These are phyloP conservation scores for Vitis rupestris DNA, from an alignment of 164 flowering plant species.

Conservation along the genomic window DNA sequence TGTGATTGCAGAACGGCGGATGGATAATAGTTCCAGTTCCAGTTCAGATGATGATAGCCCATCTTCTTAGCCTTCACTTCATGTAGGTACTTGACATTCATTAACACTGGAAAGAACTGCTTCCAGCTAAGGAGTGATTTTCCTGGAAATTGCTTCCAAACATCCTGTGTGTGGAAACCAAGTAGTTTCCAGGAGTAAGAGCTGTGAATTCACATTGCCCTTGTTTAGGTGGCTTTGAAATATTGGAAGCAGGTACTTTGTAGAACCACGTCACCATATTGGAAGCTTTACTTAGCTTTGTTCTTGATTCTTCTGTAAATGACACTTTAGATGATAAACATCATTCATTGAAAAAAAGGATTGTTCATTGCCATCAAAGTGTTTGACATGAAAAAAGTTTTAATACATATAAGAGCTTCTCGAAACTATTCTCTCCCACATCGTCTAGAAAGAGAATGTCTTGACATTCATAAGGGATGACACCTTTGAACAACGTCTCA, in stretches of 20 bases:
- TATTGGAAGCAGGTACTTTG: background rate
- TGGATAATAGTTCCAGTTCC: conserved; percentile 24
- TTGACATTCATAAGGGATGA: too few species aligned
- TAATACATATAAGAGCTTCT: too few species aligned
- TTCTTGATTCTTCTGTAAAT: background rate
- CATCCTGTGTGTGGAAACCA: background rate
- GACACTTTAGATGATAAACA: background rate
- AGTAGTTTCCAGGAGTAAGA: background rate
- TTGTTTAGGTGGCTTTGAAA: background rate
- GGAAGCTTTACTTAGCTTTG: background rate
- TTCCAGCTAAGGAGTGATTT: background rate
- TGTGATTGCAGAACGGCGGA: conserved; percentile 42
- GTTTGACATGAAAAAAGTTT: too few species aligned
- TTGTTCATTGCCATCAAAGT: too few species aligned
- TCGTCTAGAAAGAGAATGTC: too few species aligned
- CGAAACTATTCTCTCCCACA: too few species aligned
- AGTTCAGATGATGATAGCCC: conserved; percentile 53
- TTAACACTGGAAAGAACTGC: background rate
- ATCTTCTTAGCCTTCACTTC: conserved; percentile 20
- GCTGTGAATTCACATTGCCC: background rate
- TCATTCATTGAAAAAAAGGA: too few species aligned
- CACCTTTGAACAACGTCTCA: too few species aligned
- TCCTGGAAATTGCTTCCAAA: background rate
- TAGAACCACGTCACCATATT: background rate
- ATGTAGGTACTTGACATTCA: conserved; percentile 3